Conservation (phyloP, 805 yeast species). For the Phaffomyces opuntiae region DNA sequence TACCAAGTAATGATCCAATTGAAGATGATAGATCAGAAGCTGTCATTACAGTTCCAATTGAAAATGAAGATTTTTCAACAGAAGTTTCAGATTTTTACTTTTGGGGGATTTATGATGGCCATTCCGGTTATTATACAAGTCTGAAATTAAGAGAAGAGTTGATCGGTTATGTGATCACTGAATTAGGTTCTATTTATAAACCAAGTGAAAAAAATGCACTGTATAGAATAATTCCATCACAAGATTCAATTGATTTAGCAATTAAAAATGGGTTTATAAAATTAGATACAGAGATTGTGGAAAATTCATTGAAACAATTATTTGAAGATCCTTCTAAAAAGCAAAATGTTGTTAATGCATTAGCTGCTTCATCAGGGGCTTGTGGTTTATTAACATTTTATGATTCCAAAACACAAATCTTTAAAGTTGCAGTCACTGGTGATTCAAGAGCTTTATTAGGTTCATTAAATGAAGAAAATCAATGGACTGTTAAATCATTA, state of each 20-base stretch:
- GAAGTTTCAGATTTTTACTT: slow-evolving; percentile 72
- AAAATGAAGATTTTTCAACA: slow-evolving; percentile 21
- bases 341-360: slow-evolving; percentile 49
- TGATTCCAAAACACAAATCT: slow-evolving; percentile 62
- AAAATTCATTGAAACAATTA: slow-evolving; percentile 62
- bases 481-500: slow-evolving; percentile 84
- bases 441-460: slow-evolving; percentile 92
- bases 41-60: slow-evolving; percentile 57
- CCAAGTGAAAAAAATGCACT: slow-evolving; percentile 40
- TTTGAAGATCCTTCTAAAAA: slow-evolving; percentile 59
- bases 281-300: slow-evolving; percentile 81
- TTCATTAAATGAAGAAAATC: slow-evolving; percentile 50
- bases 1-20: slow-evolving; percentile 87
- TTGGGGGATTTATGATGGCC: slow-evolving; percentile 96
- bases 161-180: slow-evolving; percentile 68
- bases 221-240: slow-evolving; percentile 55
- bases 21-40: slow-evolving; percentile 91
- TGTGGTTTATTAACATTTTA: slow-evolving; percentile 86
- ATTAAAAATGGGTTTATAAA: slow-evolving; percentile 73
- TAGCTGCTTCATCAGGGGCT: slow-evolving; percentile 94
- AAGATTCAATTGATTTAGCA: slow-evolving; percentile 70
- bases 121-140: slow-evolving; percentile 93
- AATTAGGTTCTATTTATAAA: slow-evolving; percentile 58
- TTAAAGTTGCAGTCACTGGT: slow-evolving; percentile 93
- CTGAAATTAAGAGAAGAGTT: slow-evolving; percentile 76